These are phyloP conservation scores for Pyrus communis DNA, from an alignment of 306 rosid genomes.

Conservation along the genomic window DNA sequence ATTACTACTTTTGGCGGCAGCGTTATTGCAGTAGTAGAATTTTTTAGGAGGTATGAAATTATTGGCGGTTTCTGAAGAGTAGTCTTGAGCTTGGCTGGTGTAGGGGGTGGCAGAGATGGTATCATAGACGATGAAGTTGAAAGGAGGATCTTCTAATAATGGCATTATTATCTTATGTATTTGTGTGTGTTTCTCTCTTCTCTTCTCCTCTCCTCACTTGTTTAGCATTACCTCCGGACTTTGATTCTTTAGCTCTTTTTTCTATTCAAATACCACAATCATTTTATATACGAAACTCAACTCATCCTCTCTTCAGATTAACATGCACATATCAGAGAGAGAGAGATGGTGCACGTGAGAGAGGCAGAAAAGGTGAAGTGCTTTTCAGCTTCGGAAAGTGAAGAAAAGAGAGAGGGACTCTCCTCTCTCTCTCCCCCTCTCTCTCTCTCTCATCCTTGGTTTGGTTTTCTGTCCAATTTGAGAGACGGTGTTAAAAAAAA, in stretches of 20 bases:
- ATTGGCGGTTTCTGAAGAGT: constrained; percentile 16
- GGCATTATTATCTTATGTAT: constrained; percentile 31
- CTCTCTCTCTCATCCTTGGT: constrained; percentile 24
- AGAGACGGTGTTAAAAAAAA: constrained; percentile 38
- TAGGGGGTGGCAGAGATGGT: constrained; percentile 66
- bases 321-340: constrained; percentile 6
- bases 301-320: background rate
- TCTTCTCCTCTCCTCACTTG: background rate
- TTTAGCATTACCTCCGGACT: too few species aligned
- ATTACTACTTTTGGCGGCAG: background rate
- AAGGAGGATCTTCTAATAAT: constrained; percentile 47
- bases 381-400: constrained; percentile 47
- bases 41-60: constrained; percentile 8
- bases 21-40: background rate
- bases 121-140: constrained; percentile 71
- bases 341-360: constrained; percentile 58
- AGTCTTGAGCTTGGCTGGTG: constrained; percentile 13
- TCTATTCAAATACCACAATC: constrained; percentile 2
- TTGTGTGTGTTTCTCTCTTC: background rate
- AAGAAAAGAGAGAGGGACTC: constrained; percentile 4
- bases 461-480: constrained; percentile 34
- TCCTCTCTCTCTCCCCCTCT: constrained; percentile 9
- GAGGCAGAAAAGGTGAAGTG: constrained; percentile 38
- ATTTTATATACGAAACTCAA: constrained; percentile 29
- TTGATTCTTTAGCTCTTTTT: background rate